Evolutionary conservation across 1,284 basidiomycete genomes (phyloP).

Genomic region (Sutorius eximius): DNA sequence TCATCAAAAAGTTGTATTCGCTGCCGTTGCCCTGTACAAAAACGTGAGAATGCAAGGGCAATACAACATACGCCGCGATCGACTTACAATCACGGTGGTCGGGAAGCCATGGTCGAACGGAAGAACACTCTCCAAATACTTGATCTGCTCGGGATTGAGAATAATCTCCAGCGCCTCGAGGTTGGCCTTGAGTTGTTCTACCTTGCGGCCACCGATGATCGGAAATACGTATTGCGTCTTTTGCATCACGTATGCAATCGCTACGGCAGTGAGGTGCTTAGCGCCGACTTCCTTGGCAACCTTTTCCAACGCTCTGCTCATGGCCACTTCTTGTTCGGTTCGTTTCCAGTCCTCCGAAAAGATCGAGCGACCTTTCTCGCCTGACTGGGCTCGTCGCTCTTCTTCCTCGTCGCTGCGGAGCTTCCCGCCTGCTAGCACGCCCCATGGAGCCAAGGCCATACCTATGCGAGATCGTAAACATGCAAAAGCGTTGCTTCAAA

Average conservation of each 20-base stretch:
- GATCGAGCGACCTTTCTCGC: constrained; percentile 26
- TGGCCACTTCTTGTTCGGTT: not conserved
- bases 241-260: constrained; percentile 1
- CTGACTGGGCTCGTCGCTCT: constrained; percentile 21
- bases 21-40: constrained; percentile 31
- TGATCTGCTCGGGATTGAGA: not conserved
- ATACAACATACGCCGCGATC: not conserved
- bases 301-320: constrained; percentile 3
- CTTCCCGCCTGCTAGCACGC: constrained; percentile 35
- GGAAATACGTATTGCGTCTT: not conserved
- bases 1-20: constrained; percentile 10
- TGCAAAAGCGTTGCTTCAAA: not conserved
- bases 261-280: not conserved
- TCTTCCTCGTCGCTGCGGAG: constrained; percentile 35
- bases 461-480: constrained; percentile 5
- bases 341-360: not conserved
- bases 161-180: not conserved
- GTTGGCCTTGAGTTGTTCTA: not conserved
- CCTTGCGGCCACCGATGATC: not conserved
- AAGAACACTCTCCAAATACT: not conserved
- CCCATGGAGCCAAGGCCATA: constrained; percentile 43
- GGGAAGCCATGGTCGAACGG: constrained; percentile 45
- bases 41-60: constrained; percentile 30
- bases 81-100: not conserved
- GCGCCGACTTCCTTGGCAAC: constrained; percentile 19